Percentiles rank a stretch among this genome's conserved stretches.
Conservation (phyloP, 257 asterid species). For the Solanum dulcamara region DNA sequence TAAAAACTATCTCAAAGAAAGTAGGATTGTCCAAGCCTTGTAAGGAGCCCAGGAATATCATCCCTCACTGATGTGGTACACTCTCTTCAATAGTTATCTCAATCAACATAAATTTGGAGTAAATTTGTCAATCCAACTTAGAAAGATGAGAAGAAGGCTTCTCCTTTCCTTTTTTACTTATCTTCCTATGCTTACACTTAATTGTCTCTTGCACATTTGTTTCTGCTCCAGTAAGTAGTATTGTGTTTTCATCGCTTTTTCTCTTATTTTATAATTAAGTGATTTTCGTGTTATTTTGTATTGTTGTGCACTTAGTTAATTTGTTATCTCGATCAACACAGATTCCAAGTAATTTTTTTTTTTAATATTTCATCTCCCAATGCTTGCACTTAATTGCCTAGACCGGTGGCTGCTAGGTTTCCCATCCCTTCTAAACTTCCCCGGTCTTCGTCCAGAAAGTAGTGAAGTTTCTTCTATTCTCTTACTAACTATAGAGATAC, state of each 20-base stretch:
- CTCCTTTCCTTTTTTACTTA: background rate
- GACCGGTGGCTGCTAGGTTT: background rate
- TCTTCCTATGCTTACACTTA: background rate
- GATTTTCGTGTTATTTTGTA: background rate
- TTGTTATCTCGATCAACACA: background rate
- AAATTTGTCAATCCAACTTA: background rate
- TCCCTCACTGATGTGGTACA: background rate
- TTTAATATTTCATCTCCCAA: background rate
- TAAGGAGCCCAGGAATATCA: background rate
- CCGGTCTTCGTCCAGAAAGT: background rate
- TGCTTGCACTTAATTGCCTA: background rate
- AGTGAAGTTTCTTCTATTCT: background rate
- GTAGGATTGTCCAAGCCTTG: background rate
- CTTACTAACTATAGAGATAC: background rate
- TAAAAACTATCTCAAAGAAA: background rate
- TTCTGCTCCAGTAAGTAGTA: background rate
- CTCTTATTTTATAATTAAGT: background rate
- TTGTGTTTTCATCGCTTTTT: background rate
- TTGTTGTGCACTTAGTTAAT: background rate
- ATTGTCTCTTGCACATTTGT: background rate
- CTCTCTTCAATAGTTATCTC: background rate
- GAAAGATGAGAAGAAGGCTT: background rate
- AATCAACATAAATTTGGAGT: background rate
- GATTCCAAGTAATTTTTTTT: background rate
- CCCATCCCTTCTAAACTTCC: background rate